Percentiles rank a stretch among this genome's conserved stretches.
phyloP scores from a whole-genome alignment of 2,329 filamentous ascomycete genomes.

The Cordyceps cicadae region DNA sequence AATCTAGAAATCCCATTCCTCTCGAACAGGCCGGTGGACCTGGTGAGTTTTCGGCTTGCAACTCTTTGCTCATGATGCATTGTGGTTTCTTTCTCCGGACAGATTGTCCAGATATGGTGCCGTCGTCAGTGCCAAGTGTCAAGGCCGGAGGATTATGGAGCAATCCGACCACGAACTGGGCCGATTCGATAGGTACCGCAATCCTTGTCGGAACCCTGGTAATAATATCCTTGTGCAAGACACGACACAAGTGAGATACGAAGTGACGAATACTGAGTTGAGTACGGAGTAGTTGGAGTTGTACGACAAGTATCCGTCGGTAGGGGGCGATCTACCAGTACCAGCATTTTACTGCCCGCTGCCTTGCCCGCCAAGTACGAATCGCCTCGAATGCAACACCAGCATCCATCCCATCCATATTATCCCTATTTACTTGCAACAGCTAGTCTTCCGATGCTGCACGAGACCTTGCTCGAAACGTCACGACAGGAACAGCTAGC shows the following conservation, averaged over 20 bases:
- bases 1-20: neutral
- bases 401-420: no score
- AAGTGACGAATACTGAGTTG: neutral
- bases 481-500: constrained; percentile 6
- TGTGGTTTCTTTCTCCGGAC: neutral
- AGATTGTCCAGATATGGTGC: constrained; percentile 5
- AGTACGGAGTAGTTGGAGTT: neutral
- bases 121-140: neutral
- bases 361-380: neutral
- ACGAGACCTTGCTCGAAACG: neutral
- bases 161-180: constrained; percentile 4
- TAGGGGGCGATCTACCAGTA: neutral
- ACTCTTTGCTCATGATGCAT: neutral
- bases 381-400: neutral
- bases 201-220: neutral
- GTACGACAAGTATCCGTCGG: neutral
- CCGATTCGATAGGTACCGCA: constrained; percentile 2
- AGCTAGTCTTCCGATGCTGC: constrained; percentile 6
- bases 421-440: neutral
- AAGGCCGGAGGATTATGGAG: neutral
- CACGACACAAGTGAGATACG: neutral
- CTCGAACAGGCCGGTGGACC: neutral
- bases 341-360: neutral
- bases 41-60: neutral
- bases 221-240: neutral